phyloP scores from a whole-genome alignment of 2,329 filamentous ascomycete genomes.

The Clonostachys rhizophaga region DNA sequence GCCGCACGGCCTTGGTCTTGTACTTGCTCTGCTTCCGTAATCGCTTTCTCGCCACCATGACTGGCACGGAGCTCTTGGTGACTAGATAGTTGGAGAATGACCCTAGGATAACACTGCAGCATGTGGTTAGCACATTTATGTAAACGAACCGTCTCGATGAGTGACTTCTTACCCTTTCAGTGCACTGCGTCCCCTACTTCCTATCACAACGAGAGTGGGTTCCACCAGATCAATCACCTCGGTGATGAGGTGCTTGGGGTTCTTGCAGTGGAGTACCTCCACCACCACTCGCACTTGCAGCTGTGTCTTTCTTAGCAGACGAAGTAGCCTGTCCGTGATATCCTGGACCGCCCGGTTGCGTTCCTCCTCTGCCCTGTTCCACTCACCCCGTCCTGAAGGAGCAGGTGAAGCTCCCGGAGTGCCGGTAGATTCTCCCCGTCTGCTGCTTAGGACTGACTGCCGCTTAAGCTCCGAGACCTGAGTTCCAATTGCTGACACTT shows the following conservation, averaged over 20 bases:
- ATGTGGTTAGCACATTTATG: background rate
- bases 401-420: conserved; percentile 6
- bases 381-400: conserved; percentile 22
- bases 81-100: conserved; percentile 98
- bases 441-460: conserved; percentile 1
- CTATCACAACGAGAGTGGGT: conserved; percentile 89
- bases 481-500: conserved; percentile 19
- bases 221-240: conserved; percentile 94
- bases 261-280: conserved; percentile 98
- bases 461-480: conserved; percentile 6
- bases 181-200: conserved; percentile 84
- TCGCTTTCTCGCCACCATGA: conserved; percentile 95
- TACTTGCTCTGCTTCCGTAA: conserved; percentile 83
- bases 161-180: conserved; percentile 73
- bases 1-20: conserved; percentile 60
- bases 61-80: conserved; percentile 91
- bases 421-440: background rate
- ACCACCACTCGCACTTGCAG: conserved; percentile 91
- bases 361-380: conserved; percentile 68
- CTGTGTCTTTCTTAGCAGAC: conserved; percentile 81
- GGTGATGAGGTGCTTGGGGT: conserved; percentile 89
- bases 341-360: conserved; percentile 75
- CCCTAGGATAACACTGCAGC: conserved; percentile 76
- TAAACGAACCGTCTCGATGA: background rate
- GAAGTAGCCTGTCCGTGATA: conserved; percentile 81